A percentile compares a stretch with the other conserved stretches of the same genome.
Conservation (phyloP, 768 basidiomycete genomes). For the Clavulina sp. region DNA sequence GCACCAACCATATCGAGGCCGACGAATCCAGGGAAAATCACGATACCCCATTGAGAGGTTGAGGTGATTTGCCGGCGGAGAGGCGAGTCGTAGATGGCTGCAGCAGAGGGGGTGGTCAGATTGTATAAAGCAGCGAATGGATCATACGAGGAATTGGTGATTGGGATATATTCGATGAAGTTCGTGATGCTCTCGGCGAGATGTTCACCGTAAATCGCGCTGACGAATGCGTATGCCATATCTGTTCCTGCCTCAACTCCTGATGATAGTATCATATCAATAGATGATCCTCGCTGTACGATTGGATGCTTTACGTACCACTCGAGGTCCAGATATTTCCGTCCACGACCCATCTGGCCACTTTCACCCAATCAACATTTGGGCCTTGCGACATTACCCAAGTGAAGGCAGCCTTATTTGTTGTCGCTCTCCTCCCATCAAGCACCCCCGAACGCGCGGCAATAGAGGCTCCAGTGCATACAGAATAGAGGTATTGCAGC, state of each 20-base stretch:
- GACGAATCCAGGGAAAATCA: background rate
- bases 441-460: slow-evolving; percentile 25
- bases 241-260: slow-evolving; percentile 28
- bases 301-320: too few species aligned
- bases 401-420: slow-evolving; percentile 25
- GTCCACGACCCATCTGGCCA: slow-evolving; percentile 32
- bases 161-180: background rate
- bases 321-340: slow-evolving; percentile 34
- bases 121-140: background rate
- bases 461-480: slow-evolving; percentile 26
- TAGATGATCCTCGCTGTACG: too few species aligned
- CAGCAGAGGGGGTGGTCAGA: too few species aligned
- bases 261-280: too few species aligned
- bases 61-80: too few species aligned
- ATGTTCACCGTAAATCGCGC: background rate
- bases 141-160: background rate
- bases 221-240: background rate
- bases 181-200: background rate
- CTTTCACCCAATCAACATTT: slow-evolving; percentile 26
- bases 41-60: background rate
- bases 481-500: slow-evolving; percentile 27
- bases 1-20: background rate
- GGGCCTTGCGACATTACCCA: slow-evolving; percentile 14
- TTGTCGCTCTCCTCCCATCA: slow-evolving; percentile 28
- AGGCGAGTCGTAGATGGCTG: too few species aligned